Conservation (phyloP, 306 rosid genomes). For the Sphenostylis stenocarpa region DNA sequence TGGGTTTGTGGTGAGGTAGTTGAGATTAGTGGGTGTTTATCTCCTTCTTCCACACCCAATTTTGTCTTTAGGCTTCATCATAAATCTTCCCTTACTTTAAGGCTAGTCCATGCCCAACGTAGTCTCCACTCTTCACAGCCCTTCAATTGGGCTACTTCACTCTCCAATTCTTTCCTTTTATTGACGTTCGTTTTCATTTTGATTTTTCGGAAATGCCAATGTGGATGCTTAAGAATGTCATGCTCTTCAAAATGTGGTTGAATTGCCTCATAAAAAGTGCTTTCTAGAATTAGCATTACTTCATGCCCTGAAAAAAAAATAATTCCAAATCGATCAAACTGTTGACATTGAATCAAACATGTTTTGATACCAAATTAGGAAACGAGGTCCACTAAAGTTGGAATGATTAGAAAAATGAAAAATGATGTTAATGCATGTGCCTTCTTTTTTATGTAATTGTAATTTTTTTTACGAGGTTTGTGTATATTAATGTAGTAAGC, state of each 20-base stretch:
- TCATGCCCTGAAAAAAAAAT: not conserved
- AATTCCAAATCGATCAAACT: not conserved
- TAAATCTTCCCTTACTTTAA: conserved; percentile 18
- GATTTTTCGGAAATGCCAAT: not conserved
- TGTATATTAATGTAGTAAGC: not conserved
- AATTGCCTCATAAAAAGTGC: not conserved
- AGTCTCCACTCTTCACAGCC: conserved; percentile 10
- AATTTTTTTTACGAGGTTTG: not conserved
- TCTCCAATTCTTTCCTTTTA: not conserved
- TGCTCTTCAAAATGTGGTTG: not conserved
- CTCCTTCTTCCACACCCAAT: not conserved
- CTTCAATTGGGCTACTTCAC: conserved; percentile 7
- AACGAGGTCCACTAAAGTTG: not conserved
- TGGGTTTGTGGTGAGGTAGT: conserved; percentile 42
- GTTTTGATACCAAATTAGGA: not conserved
- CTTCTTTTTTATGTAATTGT: not conserved
- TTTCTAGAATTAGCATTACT: not conserved
- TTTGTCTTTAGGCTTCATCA: conserved; percentile 22
- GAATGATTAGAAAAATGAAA: not conserved
- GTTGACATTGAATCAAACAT: not conserved
- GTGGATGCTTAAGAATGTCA: too few relatives aligned
- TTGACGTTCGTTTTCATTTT: not conserved
- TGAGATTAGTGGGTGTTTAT: not conserved
- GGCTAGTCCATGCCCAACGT: conserved; percentile 23
- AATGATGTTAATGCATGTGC: conserved; percentile 13